Base-by-base conservation (phyloP, 2,329 filamentous ascomycete species). In the Fusarium floridanum region DNA sequence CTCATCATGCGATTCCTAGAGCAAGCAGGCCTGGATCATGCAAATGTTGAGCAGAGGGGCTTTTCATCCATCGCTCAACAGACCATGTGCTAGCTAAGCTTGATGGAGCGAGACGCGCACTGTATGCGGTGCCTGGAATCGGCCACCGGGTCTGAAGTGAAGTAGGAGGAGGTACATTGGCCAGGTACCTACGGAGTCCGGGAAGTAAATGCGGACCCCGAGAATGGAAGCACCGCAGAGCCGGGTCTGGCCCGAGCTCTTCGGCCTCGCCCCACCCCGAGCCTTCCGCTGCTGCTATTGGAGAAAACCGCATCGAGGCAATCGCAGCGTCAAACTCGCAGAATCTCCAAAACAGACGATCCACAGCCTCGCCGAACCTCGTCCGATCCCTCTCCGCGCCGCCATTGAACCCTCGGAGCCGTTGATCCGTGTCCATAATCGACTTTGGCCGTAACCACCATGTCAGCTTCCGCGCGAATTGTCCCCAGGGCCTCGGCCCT, bases 391-490 rank as follows among this genome's bases (percentile, higher is more conserved):
- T 41, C 57, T 36, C 48, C 36, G 27, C 50, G 53, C 50, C 22
- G 45, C 37, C 62, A 59, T 59, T 59, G 53, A 14, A 27, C 16
- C 55, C 32, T n/a, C 43, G 27, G 41, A 39, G 34, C 27, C 56
- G 50, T 66, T 43, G 32, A 57, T 14, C 41, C 34, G 41, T 34
- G 22, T 34, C 41, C 29, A 36, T 64, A 48, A 14, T 53, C 37
- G 39, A 22, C 63, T 22, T 12, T 27, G 11, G 39, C 14, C 36
- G 10, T 56, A 45, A n/a, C 6, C 45, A 56, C 16, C 32, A 79
- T 79, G 77, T 64, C 72, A 39, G 63, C 50, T 12, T 61, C 68
- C 29, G 65, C 63, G 22, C 71, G 76, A 48, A 16, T 76, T 8
- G 36, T 75, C 60, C 69, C 73, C 17, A 71, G 63, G 48, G 56